Base-by-base conservation (phyloP, 2,329 filamentous ascomycete genomes). In the Aureobasidium sp. region DNA sequence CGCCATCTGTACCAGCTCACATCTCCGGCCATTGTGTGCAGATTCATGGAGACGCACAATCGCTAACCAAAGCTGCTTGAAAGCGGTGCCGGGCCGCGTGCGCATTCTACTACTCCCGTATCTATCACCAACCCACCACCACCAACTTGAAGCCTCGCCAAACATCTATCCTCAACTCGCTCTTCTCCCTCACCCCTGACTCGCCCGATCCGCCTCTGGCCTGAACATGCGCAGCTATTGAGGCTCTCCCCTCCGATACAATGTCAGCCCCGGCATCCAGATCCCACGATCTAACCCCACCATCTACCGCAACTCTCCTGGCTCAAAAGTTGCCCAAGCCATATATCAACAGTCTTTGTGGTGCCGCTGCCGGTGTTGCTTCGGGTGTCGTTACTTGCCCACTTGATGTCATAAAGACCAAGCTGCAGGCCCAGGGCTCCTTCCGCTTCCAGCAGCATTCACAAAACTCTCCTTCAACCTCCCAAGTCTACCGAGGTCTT, bases 351-450 rank as follows among this genome's bases (percentile, higher is more conserved):
- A 90, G 91, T 65, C 80, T 97, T 61, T 88, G 91, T 47, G 94
- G 94, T 61, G 93, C 92, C 53, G 81, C 90, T 62, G 93, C 92
- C 55, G 94, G 94, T 54, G 90, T 97, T 70, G 91, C 91, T 27
- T 96, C 92, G 8, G 94, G 94, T 55, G 84, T 99, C 61, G 90
- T 97, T 66, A 97, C 93, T 59, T 99, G 94, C 74, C 94, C 94
- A 45, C 86, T 99, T 68, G 94, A 99, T 79, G 94, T 99, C 65
- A 97, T 99, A 76, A 99, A 99, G 79, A 99, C 94, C 48, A 97
- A 97, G 76, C 78, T 99, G 64, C 94, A 99, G 74, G 93, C 92
- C 16, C 94, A 97, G 74, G 93, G 93, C 65, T 90, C 91, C 25
- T 95, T 96, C 74, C 67, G 82, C 74, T 71, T 81, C 77, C 57